Evolutionary conservation across 2,329 filamentous ascomycete genomes (phyloP), one percentile per base, ranked within the genome.

Genomic region (Byssothecium circinans): DNA sequence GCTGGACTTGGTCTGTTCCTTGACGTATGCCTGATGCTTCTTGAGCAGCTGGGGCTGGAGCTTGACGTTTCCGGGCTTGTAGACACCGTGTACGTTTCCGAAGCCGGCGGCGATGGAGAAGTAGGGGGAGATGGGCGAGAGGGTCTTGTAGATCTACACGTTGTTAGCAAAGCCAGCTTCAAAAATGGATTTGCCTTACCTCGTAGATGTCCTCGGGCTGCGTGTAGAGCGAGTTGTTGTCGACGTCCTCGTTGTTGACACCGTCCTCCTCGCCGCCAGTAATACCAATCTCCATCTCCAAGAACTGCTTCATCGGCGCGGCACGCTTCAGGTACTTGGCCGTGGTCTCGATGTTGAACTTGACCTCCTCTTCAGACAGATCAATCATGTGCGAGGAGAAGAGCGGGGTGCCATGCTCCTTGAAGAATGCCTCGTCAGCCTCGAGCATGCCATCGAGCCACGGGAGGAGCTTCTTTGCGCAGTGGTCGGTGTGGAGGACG

Each of bases 331-430:
- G 84, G 82, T 99, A 96, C 74, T 86, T 84, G 71, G 88, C 89
- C 53, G 92, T 97, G 71, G 89, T 96, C 71, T 87, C 74, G 68
- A 99, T 87, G 84, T 99, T 97, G 78, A 82, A 90, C 53, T 94
- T 83, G 59, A 96, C 88, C 33, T 32, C 14, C 81, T 97, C 92
- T 80, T 96, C 94, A 20, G 88, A 94, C 33, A 71, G 45, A 76
- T 99, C 94, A 70, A 97, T 96, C 94, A 99, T 99, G 86, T 99
- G 94, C 64, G 84, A 89, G 72, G 86, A 91, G 85, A 95, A 97
- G 54, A 97, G 87, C 58, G 94, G 92, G 76, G 91, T 88, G 77
- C 88, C 88, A 73, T 92, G 84, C 72, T 84, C 74, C 86, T 96
- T 95, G 87, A 95, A 96, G 81, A 91, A 92, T 52, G 79, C 81